Percentiles rank a stretch among this genome's conserved stretches.
phyloP scores from a whole-genome alignment of 371 early-diverging fungal species.

The Mortierella sp. region DNA sequence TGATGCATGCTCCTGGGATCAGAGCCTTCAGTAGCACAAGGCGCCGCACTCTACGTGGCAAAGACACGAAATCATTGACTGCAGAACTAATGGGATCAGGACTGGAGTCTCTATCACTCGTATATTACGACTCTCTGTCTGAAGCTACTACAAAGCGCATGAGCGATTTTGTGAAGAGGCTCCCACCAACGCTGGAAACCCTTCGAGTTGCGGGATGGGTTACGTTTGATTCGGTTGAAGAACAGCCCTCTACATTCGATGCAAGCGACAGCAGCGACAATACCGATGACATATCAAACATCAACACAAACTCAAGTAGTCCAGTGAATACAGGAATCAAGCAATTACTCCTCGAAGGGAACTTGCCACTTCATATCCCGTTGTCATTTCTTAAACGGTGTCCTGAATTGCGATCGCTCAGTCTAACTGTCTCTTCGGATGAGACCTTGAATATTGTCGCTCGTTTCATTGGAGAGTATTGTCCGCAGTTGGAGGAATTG shows the following conservation, averaged over 20 bases:
- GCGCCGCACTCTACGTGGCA: not conserved
- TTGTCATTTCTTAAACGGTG: not conserved
- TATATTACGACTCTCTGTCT: not conserved
- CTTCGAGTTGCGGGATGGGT: not conserved
- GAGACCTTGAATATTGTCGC: not conserved
- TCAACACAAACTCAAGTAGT: not conserved
- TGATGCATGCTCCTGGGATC: not conserved
- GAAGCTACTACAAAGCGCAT: not conserved
- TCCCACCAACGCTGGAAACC: not conserved
- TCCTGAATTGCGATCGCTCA: not conserved
- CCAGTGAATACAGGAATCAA: not conserved
- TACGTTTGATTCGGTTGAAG: not conserved
- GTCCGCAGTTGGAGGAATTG: constrained; percentile 5
- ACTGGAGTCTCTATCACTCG: not conserved
- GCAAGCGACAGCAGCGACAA: too few relatives aligned
- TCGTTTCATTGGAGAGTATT: not conserved
- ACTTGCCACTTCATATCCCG: not conserved
- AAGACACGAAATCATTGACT: not conserved
- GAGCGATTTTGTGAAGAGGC: not conserved
- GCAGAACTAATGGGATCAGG: not conserved
- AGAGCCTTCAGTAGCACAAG: not conserved
- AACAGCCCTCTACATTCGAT: too few relatives aligned
- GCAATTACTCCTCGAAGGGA: not conserved
- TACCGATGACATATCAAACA: not conserved
- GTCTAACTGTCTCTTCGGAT: not conserved